Conservation (phyloP, 1,139 yeast species). For the Candida pseudocylindracea region DNA sequence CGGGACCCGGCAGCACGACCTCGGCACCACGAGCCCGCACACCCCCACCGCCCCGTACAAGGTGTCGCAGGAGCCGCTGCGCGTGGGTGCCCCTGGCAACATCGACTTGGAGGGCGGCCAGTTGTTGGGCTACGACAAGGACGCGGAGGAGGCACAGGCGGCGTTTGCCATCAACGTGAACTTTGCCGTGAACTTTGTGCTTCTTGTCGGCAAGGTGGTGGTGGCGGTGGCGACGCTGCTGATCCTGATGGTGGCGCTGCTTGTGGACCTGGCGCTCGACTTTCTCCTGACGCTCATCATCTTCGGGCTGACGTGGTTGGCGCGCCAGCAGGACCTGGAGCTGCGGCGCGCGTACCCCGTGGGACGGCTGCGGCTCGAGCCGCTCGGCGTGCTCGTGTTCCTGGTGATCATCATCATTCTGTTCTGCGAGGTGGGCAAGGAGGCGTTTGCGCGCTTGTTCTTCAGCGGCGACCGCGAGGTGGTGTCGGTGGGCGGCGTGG, state of each 20-base stretch:
- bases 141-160: slow-evolving; percentile 20
- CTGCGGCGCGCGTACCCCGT: slow-evolving; percentile 31
- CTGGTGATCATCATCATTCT: slow-evolving; percentile 51
- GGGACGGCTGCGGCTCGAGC: slow-evolving; percentile 54
- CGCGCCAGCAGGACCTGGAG: slow-evolving; percentile 30
- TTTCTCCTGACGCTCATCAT: slow-evolving; percentile 57
- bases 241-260: slow-evolving; percentile 54
- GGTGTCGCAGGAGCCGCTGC: slow-evolving; percentile 6
- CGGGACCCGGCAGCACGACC: neutral
- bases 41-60: slow-evolving; percentile 2
- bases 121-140: slow-evolving; percentile 23
- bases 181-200: slow-evolving; percentile 33
- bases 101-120: slow-evolving; percentile 32
- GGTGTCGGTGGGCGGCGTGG: slow-evolving; percentile 28
- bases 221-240: slow-evolving; percentile 49
- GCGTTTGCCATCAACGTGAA: slow-evolving; percentile 43
- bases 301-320: slow-evolving; percentile 35
- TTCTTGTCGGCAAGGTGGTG: slow-evolving; percentile 35
- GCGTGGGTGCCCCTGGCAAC: slow-evolving; percentile 33
- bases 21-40: slow-evolving; percentile 2
- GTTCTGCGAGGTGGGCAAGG: slow-evolving; percentile 52
- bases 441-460: slow-evolving; percentile 20
- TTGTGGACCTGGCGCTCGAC: slow-evolving; percentile 57
- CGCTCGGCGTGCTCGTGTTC: slow-evolving; percentile 57
- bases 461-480: slow-evolving; percentile 3